Conservation (phyloP, 2,329 filamentous ascomycete species). For the Paramyrothecium roridum region DNA sequence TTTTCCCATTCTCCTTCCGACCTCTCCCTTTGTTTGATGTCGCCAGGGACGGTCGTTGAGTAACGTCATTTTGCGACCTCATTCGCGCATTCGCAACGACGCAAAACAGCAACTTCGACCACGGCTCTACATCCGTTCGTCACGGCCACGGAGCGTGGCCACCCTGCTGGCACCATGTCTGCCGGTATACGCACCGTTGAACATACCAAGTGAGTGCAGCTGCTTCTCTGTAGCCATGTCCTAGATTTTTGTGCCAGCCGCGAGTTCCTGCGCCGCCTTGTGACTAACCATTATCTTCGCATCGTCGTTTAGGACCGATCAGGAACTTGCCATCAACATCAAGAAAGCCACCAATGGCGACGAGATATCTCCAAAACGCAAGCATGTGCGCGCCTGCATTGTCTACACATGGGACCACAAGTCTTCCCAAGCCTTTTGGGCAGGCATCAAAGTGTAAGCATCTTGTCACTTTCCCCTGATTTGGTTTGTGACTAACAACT, state of each 20-base stretch:
- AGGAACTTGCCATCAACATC: constrained; percentile 68
- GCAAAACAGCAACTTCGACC: not conserved
- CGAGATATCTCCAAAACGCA: constrained; percentile 69
- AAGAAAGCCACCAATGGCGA: constrained; percentile 67
- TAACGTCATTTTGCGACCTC: too few relatives aligned
- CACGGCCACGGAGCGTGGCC: not conserved
- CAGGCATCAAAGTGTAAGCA: constrained; percentile 94
- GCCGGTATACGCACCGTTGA: constrained; percentile 28
- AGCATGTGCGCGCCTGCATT: constrained; percentile 97
- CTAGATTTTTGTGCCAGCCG: not conserved
- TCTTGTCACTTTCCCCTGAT: not conserved
- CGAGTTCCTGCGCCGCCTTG: not conserved
- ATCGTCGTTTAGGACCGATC: constrained; percentile 52
- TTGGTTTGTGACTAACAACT: not conserved
- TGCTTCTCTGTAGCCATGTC: not conserved
- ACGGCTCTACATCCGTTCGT: not conserved
- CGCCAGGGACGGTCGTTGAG: not conserved
- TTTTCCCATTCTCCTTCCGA: not conserved
- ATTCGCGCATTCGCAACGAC: too few relatives aligned
- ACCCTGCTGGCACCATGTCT: constrained; percentile 18
- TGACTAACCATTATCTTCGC: constrained; percentile 10
- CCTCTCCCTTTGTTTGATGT: not conserved
- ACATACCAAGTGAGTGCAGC: constrained; percentile 29
- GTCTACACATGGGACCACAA: constrained; percentile 99
- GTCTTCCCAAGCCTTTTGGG: constrained; percentile 92